These are phyloP conservation scores for Peronosclerospora sorghi DNA, from an alignment of 352 stramenopile species.

Conservation along the genomic window DNA sequence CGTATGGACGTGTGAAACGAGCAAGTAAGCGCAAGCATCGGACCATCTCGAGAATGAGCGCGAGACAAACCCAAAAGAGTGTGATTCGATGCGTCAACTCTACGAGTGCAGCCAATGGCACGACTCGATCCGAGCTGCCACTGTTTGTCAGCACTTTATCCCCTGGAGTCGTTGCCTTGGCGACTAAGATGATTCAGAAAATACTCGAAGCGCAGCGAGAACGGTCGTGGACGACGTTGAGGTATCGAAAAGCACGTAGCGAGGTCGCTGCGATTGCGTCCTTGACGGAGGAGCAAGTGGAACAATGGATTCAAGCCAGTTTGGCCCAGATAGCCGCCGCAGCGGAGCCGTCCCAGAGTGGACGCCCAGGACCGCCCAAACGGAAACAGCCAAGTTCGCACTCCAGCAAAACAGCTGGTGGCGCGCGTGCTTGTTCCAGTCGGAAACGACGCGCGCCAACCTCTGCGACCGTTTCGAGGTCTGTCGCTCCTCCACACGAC, in stretches of 20 bases:
- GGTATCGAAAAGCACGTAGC: conserved; percentile 39
- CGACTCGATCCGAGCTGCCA: conserved; percentile 33
- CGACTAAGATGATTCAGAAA: conserved; percentile 36
- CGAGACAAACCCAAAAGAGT: conserved; percentile 19
- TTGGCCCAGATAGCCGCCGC: conserved; percentile 8
- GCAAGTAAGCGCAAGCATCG: conserved; percentile 36
- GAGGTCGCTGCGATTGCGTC: conserved; percentile 50
- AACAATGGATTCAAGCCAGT: conserved; percentile 52
- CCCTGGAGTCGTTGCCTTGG: conserved; percentile 27
- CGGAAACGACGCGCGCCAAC: conserved; percentile 33
- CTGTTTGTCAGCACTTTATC: conserved; percentile 37
- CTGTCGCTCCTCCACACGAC: conserved; percentile 12
- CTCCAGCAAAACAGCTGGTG: conserved; percentile 5
- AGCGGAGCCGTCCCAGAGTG: conserved; percentile 20
- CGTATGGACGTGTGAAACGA: conserved; percentile 57
- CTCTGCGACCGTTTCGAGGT: conserved; percentile 1
- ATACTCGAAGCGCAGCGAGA: conserved; percentile 46
- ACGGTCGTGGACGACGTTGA: conserved; percentile 28
- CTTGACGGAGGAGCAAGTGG: conserved; percentile 42
- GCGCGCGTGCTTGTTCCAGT: conserved; percentile 24
- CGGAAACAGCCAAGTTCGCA: conserved; percentile 29
- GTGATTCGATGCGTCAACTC: conserved; percentile 21
- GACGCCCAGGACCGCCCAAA: conserved; percentile 41
- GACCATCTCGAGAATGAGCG: conserved; percentile 15
- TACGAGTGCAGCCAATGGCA: conserved; percentile 9